Conservation (phyloP, 768 basidiomycete species). For the Lentinula edodes region DNA sequence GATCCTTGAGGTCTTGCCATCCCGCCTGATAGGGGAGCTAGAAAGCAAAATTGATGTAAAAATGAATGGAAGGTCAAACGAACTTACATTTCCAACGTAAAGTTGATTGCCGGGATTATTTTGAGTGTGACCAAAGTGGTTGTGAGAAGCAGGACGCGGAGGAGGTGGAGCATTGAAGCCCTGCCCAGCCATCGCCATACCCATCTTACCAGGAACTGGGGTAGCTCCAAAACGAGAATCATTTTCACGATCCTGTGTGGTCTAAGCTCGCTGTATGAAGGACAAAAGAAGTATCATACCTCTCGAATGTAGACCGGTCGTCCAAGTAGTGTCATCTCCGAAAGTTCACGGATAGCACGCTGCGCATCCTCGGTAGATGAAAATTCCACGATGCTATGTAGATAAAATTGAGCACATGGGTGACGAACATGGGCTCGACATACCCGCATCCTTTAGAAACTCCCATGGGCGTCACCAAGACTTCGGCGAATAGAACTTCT, state of each 20-base stretch:
- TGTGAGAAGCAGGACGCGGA: conserved; percentile 64
- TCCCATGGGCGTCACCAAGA: conserved; percentile 92
- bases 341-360: conserved; percentile 83
- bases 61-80: not conserved
- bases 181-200: conserved; percentile 94
- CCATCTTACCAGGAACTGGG: conserved; percentile 93
- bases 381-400: conserved; percentile 87
- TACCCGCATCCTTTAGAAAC: conserved; percentile 99
- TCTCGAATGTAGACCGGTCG: conserved; percentile 96
- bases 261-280: not conserved
- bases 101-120: conserved; percentile 84
- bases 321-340: conserved; percentile 86
- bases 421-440: conserved; percentile 26
- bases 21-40: conserved; percentile 96
- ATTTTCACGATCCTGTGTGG: conserved; percentile 86
- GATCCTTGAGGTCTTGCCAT: conserved; percentile 97
- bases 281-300: conserved; percentile 37
- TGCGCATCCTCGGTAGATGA: conserved; percentile 85
- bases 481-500: conserved; percentile 99
- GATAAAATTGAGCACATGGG: not conserved
- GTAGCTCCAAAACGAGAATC: conserved; percentile 94
- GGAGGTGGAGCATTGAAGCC: conserved; percentile 75
- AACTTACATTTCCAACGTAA: conserved; percentile 83
- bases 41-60: not conserved
- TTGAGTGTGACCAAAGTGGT: conserved; percentile 30